Percentiles rank a stretch among this genome's conserved stretches.
Evolutionary conservation across 2,329 filamentous ascomycete species (phyloP).

Genomic region (Aspergillus quadricinctus): DNA sequence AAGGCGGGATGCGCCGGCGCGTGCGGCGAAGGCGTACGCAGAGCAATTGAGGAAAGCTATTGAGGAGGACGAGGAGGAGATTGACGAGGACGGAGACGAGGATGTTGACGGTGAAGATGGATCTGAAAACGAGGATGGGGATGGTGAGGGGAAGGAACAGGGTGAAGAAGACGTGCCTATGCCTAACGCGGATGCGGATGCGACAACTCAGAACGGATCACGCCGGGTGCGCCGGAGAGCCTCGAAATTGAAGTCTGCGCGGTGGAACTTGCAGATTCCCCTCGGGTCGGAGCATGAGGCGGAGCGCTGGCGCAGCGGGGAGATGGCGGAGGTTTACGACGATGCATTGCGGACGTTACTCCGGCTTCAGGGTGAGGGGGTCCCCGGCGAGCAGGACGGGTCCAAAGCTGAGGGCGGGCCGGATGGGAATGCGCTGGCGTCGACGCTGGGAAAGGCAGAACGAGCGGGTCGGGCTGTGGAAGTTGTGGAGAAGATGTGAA

Average conservation of each 20-base stretch:
- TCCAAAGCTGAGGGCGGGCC: constrained; percentile 16
- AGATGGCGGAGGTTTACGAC: constrained; percentile 41
- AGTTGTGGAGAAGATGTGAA: constrained; percentile 44
- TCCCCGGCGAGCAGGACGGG: constrained; percentile 14
- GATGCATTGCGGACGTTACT: constrained; percentile 36
- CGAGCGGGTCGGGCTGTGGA: constrained; percentile 42
- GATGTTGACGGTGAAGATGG: constrained; percentile 38
- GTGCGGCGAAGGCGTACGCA: constrained; percentile 38
- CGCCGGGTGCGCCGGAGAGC: not conserved
- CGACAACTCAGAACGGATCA: not conserved
- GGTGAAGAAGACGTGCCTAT: constrained; percentile 15
- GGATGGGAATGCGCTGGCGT: constrained; percentile 38
- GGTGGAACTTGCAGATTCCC: constrained; percentile 30
- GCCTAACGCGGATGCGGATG: constrained; percentile 7
- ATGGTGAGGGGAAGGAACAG: not conserved
- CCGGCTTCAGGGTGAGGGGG: constrained; percentile 35
- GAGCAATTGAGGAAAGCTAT: constrained; percentile 32
- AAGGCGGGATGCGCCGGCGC: constrained; percentile 41
- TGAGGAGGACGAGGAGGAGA: constrained; percentile 38
- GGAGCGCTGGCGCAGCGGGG: constrained; percentile 39
- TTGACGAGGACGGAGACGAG: constrained; percentile 62
- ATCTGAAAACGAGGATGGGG: constrained; percentile 10
- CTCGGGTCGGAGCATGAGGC: constrained; percentile 31
- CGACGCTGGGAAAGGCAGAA: constrained; percentile 45
- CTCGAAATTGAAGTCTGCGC: constrained; percentile 10